Evolutionary conservation across 257 asterid species (phyloP).

Genomic region (Plantago ovata): DNA sequence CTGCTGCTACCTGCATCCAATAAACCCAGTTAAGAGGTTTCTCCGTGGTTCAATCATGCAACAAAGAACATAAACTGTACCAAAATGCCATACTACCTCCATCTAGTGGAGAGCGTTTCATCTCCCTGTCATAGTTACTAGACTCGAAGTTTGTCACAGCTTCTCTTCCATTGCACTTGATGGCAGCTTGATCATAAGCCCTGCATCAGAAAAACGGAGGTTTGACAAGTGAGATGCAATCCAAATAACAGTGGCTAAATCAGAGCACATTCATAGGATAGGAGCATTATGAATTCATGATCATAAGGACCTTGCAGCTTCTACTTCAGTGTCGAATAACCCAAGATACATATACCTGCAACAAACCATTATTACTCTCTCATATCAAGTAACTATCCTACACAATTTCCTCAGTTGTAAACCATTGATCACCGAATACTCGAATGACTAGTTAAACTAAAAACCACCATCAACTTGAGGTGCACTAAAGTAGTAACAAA

Average conservation of each 20-base stretch:
- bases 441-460: background rate
- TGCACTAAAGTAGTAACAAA: constrained; percentile 12
- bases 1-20: constrained; percentile 46
- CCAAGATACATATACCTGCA: constrained; percentile 66
- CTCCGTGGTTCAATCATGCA: constrained; percentile 1
- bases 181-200: constrained; percentile 76
- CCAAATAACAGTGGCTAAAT: constrained; percentile 18
- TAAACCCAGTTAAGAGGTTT: constrained; percentile 11
- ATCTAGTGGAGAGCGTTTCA: constrained; percentile 28
- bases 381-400: constrained; percentile 22
- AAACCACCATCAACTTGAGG: constrained; percentile 1
- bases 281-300: constrained; percentile 27
- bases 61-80: background rate
- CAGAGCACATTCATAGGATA: constrained; percentile 19
- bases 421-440: constrained; percentile 3
- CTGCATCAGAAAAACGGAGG: constrained; percentile 43
- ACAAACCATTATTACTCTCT: constrained; percentile 42
- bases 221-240: constrained; percentile 24
- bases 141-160: constrained; percentile 63
- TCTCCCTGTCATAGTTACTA: constrained; percentile 39
- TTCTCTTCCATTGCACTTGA: constrained; percentile 59
- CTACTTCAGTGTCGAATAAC: constrained; percentile 59
- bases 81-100: constrained; percentile 36
- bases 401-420: constrained; percentile 12
- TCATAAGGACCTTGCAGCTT: constrained; percentile 67